These are phyloP conservation scores for Russula abietina DNA, from an alignment of 768 basidiomycete genomes.

Conservation along the genomic window DNA sequence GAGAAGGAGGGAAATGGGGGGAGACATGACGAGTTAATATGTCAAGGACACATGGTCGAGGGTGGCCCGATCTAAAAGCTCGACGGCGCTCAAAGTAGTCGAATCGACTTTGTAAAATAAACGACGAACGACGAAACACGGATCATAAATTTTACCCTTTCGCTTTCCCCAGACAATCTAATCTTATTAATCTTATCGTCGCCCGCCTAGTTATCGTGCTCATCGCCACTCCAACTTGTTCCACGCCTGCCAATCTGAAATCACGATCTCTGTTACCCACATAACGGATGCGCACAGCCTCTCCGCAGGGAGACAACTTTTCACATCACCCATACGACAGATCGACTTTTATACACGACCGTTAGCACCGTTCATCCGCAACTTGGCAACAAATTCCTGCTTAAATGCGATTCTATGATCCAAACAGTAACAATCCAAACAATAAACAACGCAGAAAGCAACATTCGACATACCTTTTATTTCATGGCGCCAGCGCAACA, in stretches of 20 bases:
- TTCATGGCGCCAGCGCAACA: not conserved
- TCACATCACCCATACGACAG: constrained; percentile 4
- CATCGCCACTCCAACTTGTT: too few relatives aligned
- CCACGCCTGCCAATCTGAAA: not conserved
- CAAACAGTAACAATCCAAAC: too few relatives aligned
- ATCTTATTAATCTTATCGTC: constrained; percentile 2
- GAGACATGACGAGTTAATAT: constrained; percentile 20
- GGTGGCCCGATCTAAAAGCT: not conserved
- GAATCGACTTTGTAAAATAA: not conserved
- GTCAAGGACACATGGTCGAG: constrained; percentile 4
- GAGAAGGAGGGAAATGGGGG: constrained; percentile 3
- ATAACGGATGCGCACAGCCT: constrained; percentile 1
- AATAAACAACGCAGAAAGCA: too few relatives aligned
- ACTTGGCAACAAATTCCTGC: not conserved
- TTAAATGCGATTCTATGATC: not conserved
- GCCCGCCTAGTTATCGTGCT: not conserved
- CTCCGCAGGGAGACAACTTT: not conserved
- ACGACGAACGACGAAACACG: not conserved
- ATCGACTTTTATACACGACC: not conserved
- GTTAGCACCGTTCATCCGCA: not conserved
- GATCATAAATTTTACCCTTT: constrained; percentile 5
- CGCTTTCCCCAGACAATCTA: constrained; percentile 1
- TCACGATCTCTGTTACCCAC: not conserved
- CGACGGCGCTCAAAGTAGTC: not conserved
- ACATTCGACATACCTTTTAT: not conserved